phyloP scores from a whole-genome alignment of 768 basidiomycete species.

The Chalciporus piperatus region DNA sequence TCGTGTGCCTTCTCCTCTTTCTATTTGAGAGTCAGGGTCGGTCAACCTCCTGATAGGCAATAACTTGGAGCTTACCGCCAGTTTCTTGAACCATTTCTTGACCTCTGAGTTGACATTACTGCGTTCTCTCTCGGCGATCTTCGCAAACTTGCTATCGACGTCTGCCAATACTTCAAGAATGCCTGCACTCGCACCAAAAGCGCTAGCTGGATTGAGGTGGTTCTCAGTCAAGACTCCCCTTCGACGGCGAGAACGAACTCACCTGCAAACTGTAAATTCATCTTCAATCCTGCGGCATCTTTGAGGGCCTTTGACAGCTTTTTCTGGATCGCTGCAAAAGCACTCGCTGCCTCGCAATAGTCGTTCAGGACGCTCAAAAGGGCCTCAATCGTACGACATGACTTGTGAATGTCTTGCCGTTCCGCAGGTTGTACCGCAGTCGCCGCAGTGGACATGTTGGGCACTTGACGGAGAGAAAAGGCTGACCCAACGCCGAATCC shows the following conservation, averaged over 20 bases:
- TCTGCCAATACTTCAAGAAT: slow-evolving; percentile 72
- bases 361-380: slow-evolving; percentile 66
- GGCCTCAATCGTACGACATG: slow-evolving; percentile 71
- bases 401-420: slow-evolving; percentile 72
- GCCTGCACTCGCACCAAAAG: slow-evolving; percentile 58
- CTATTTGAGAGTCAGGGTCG: slow-evolving; percentile 35
- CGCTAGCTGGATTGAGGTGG: slow-evolving; percentile 48
- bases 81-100: slow-evolving; percentile 85
- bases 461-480: background rate
- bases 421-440: slow-evolving; percentile 44
- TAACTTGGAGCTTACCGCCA: slow-evolving; percentile 49
- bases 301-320: slow-evolving; percentile 68
- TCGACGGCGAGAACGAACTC: slow-evolving; percentile 16
- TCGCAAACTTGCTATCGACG: slow-evolving; percentile 71
- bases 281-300: slow-evolving; percentile 61
- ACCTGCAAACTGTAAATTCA: slow-evolving; percentile 64
- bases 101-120: slow-evolving; percentile 62
- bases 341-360: slow-evolving; percentile 69
- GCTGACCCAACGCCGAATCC: background rate
- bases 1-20: slow-evolving; percentile 82
- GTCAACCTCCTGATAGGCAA: background rate
- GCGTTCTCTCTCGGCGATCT: slow-evolving; percentile 72
- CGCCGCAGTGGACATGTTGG: slow-evolving; percentile 12
- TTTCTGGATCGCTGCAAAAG: slow-evolving; percentile 66
- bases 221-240: background rate